A percentile compares a stretch with the other conserved stretches of the same genome.
Evolutionary conservation across 2,329 filamentous ascomycete genomes (phyloP).

Genomic region (Claviceps sp.): DNA sequence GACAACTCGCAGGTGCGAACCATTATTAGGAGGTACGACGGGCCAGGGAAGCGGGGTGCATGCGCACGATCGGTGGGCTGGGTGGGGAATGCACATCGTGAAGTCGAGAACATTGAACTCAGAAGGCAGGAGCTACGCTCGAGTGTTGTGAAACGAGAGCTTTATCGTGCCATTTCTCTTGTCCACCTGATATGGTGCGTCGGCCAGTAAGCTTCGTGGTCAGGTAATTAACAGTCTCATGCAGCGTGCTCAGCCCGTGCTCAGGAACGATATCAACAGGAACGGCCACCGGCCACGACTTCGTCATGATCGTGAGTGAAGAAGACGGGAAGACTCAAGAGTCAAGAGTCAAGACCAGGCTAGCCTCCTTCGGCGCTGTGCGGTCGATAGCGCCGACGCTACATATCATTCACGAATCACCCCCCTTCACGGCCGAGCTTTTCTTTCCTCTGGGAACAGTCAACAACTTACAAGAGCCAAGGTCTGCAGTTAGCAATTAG

Average conservation of each 20-base stretch:
- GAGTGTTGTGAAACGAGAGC: neutral
- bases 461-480: too few species aligned
- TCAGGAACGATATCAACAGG: neutral
- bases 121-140: neutral
- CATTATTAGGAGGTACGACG: too few species aligned
- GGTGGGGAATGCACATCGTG: neutral
- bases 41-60: neutral
- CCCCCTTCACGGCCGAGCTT: neutral
- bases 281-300: neutral
- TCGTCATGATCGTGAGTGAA: neutral
- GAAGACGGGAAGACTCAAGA: neutral
- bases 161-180: constrained; percentile 4
- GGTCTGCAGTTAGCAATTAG: too few species aligned
- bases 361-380: neutral
- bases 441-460: neutral
- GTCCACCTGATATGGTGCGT: neutral
- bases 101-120: neutral
- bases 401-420: neutral
- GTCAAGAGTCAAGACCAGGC: neutral
- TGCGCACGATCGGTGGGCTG: neutral
- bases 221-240: neutral
- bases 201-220: neutral
- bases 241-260: neutral
- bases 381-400: neutral
- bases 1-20: neutral